Evolutionary conservation across 1,284 basidiomycete species (phyloP), one percentile per base, ranked within the genome.

Genomic region (Microbotryum intermedium): DNA sequence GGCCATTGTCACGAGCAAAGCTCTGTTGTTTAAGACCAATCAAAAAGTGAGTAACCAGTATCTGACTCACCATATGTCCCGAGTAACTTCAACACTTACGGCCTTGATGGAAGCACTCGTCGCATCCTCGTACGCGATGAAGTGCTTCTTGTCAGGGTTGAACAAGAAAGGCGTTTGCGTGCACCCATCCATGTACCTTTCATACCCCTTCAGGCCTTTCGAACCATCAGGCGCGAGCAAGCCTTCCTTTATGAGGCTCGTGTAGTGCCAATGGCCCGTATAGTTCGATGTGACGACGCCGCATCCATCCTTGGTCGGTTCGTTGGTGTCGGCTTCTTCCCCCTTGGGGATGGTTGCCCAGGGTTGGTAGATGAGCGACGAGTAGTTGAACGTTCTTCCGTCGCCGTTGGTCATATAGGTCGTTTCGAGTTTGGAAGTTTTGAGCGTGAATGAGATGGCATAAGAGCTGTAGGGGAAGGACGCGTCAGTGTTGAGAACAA

Each of bases 61-160:
- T 16, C 11, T 18, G 13, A 39, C 13, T 6, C 11, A 39, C 18
- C 2, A 39, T 4, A 39, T 39, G 13, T 16, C 34, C 11, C 6
- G 4, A 11, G 11, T 16, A 16, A 39, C 10, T 21, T 45, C 13
- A 45, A 26, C 21, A 53, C 58, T 34, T 39, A 49, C 50, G 8
- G 64, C 58, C 44, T 68, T 68, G 6, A 52, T 28, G 2, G 42
- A 43, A 3, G 50, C 59, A 3, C 44, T 50, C 43, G 43, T 48
- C 2, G 55, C 51, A 18, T 68, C 66, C 16, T 68, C 66, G 53
- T 68, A 68, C 10, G 44, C 28, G 47, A 68, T 68, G 45, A 62
- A 56, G 6, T 57, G 42, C 44, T 46, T 43, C 42, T 47, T 61
- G 9, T 2, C 6, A 4, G 58, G 42, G 55, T 61, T 62, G 60